Evolutionary conservation across 2,329 filamentous ascomycete genomes (phyloP), one percentile per base, ranked within the genome.

Genomic region (Talaromyces sp.): DNA sequence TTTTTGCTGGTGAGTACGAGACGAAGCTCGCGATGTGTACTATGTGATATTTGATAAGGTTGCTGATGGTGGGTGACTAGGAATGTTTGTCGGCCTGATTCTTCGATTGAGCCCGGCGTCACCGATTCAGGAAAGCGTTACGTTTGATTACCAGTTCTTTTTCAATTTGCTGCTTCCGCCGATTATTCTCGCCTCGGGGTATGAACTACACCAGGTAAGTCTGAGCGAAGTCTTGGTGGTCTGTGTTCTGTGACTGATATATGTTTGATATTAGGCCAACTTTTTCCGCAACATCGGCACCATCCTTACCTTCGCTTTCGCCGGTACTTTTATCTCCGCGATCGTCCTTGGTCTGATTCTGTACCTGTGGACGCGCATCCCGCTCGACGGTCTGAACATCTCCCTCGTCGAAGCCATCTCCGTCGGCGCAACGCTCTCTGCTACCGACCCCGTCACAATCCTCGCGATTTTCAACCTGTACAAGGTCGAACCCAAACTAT

Each of bases 61-160:
- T 36, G 8, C 22, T 55, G 32, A 55, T 55, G 36, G 3, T 42
- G 19, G 25, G 27, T n/a, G 33, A 36, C 15, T 58, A 96, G 93
- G 93, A 70, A 98, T 98, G 95, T 89, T 92, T 62, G 92, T 99
- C 63, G 95, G 95, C 6, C 81, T 99, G 69, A 85, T 96, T 63
- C 87, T 99, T 62, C 86, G 95, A 71, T 80, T 97, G 65, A 91
- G 87, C 51, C 88, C 89, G 58, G 88, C 89, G 66, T 88, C 91
- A 65, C 91, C 89, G 65, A 92, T 99, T 69, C 89, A 93, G 75
- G 90, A 91, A 73, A 88, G 91, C 66, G 92, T 99, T 72, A 96
- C 89, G 77, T 99, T 99, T 82, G 90, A 98, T 80, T 97, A 97
- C 75, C 93, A 98, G 73, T 96, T 98, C 82, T 99, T 99, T 83